phyloP scores from a whole-genome alignment of 176 grass and related monocot genomes.

The Aegilops longissima region DNA sequence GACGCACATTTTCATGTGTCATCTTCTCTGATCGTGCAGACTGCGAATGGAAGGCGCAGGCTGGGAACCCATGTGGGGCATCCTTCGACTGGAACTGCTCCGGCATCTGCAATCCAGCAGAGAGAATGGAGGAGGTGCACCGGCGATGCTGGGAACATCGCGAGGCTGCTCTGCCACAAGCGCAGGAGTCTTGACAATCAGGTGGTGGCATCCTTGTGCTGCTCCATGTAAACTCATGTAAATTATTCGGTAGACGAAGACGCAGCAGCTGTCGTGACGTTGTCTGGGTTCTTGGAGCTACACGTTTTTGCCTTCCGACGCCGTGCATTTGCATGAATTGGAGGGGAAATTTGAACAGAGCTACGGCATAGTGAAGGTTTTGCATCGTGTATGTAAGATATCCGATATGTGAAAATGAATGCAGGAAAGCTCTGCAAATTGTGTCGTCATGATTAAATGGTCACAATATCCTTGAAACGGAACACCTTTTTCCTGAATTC shows the following conservation, averaged over 20 bases:
- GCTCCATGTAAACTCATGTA: constrained; percentile 37
- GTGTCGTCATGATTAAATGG: background rate
- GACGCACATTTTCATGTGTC: constrained; percentile 1
- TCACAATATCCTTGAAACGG: background rate
- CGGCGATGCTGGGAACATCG: constrained; percentile 51
- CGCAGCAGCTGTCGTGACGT: background rate
- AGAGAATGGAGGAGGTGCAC: constrained; percentile 77
- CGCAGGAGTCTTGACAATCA: constrained; percentile 49
- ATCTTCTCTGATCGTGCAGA: constrained; percentile 46
- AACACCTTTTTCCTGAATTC: background rate
- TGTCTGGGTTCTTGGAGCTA: background rate
- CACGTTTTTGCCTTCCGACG: background rate
- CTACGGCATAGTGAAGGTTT: background rate
- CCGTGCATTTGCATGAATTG: background rate
- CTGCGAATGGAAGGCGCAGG: constrained; percentile 79
- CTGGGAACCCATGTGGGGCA: constrained; percentile 64
- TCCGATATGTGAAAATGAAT: background rate
- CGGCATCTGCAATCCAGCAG: constrained; percentile 71
- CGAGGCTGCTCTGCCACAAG: constrained; percentile 39
- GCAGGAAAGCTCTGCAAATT: constrained; percentile 6
- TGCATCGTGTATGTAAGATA: background rate
- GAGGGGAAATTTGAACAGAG: background rate
- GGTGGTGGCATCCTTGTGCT: constrained; percentile 3
- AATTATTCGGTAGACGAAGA: constrained; percentile 1
- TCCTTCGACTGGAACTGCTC: constrained; percentile 88